Evolutionary conservation across 148 eudicot species (phyloP).

Genomic region (Selenicereus undatus): DNA sequence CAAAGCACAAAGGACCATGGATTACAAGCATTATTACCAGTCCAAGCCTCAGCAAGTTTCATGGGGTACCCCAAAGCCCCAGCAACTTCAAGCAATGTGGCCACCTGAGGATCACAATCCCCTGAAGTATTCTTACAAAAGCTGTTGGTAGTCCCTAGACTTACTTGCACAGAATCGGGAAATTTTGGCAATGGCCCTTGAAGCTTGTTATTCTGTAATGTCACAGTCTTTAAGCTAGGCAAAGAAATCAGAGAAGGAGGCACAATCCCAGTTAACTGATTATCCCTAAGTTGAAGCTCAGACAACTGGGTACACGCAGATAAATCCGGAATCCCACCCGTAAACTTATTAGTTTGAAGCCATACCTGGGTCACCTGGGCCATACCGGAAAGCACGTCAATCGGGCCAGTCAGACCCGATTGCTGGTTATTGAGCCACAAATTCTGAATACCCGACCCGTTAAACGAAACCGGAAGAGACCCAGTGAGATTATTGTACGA

Average conservation of each 20-base stretch:
- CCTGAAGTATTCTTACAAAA: constrained; percentile 36
- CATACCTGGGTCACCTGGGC: constrained; percentile 34
- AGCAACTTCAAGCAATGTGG: constrained; percentile 41
- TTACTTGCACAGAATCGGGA: background rate
- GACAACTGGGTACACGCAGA: constrained; percentile 30
- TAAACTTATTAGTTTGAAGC: constrained; percentile 49
- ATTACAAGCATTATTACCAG: constrained; percentile 54
- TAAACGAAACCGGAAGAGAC: background rate
- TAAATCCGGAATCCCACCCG: constrained; percentile 52
- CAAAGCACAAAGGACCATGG: constrained; percentile 51
- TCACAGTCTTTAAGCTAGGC: constrained; percentile 28
- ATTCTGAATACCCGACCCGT: background rate
- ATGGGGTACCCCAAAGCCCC: constrained; percentile 49
- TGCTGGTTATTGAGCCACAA: constrained; percentile 27
- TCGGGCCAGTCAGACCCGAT: constrained; percentile 22
- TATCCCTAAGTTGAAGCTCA: constrained; percentile 56
- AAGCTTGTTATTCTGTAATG: constrained; percentile 45
- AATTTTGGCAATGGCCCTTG: constrained; percentile 45
- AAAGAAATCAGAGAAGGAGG: constrained; percentile 34
- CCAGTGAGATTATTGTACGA: constrained; percentile 25
- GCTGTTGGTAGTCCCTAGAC: constrained; percentile 25
- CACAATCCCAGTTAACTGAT: constrained; percentile 45
- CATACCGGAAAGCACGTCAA: constrained; percentile 24
- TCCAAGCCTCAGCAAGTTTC: constrained; percentile 52
- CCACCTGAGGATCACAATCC: constrained; percentile 63